Evolutionary conservation across 345 rosid species (phyloP).

Genomic region (Schrenkiella parvula): DNA sequence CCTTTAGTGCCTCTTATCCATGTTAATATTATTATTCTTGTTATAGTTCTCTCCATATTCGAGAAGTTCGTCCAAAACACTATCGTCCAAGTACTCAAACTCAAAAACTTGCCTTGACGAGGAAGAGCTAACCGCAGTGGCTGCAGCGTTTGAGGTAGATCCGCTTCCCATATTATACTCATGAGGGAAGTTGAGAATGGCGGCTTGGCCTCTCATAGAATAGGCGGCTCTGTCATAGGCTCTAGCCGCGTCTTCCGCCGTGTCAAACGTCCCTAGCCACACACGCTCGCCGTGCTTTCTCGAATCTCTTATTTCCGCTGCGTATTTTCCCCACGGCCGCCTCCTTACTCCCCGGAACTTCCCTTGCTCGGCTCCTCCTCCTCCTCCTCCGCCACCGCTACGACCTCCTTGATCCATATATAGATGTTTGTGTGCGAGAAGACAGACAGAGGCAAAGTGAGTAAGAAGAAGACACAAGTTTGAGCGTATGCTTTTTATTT

Average conservation of each 20-base stretch:
- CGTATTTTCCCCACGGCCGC: slow-evolving; percentile 90
- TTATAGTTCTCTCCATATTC: slow-evolving; percentile 27
- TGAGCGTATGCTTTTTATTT: slow-evolving; percentile 7
- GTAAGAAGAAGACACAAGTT: slow-evolving; percentile 2
- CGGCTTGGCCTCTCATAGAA: slow-evolving; percentile 67
- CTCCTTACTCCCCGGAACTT: slow-evolving; percentile 67
- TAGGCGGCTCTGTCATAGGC: slow-evolving; percentile 88
- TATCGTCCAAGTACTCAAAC: slow-evolving; percentile 73
- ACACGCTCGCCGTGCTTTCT: slow-evolving; percentile 61
- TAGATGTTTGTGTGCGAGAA: not conserved
- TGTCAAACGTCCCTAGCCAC: slow-evolving; percentile 89
- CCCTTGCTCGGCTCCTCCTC: slow-evolving; percentile 40
- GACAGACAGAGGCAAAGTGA: not conserved
- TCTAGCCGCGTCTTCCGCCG: slow-evolving; percentile 81
- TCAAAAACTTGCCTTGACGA: slow-evolving; percentile 54
- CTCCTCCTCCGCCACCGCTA: slow-evolving; percentile 19
- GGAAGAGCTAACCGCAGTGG: slow-evolving; percentile 22
- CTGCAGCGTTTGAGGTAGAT: slow-evolving; percentile 9
- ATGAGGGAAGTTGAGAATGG: slow-evolving; percentile 73
- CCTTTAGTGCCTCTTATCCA: slow-evolving; percentile 45
- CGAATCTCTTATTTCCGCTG: slow-evolving; percentile 83
- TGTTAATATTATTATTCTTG: slow-evolving; percentile 40
- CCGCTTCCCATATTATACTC: slow-evolving; percentile 49
- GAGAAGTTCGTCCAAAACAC: slow-evolving; percentile 73
- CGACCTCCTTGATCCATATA: slow-evolving; percentile 32